Evolutionary conservation across 345 rosid genomes (phyloP).

Genomic region (Boechera divaricarpa): DNA sequence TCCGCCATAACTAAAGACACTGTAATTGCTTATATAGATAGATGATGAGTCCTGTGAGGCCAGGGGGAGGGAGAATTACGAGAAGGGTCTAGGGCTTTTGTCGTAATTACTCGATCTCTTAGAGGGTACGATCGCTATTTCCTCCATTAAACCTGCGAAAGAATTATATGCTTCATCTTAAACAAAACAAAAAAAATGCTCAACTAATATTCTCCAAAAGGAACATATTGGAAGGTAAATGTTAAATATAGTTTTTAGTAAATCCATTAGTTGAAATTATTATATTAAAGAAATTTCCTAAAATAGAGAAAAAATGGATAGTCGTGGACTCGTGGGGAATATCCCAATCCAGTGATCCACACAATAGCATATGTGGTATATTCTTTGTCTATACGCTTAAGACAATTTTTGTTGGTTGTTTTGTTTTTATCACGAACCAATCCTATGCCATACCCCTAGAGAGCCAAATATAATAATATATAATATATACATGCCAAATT

Average conservation of each 20-base stretch:
- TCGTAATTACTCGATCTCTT: neutral
- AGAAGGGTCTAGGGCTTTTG: conserved; percentile 32
- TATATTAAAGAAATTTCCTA: too few relatives aligned
- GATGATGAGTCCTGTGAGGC: conserved; percentile 19
- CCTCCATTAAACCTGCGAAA: neutral
- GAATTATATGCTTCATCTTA: neutral
- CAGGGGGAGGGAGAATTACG: conserved; percentile 38
- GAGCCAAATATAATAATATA: neutral
- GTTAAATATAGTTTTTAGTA: too few relatives aligned
- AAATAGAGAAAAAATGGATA: neutral
- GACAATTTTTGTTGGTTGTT: conserved; percentile 8
- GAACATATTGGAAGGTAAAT: too few relatives aligned
- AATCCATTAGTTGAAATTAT: too few relatives aligned
- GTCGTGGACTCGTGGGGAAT: conserved; percentile 15
- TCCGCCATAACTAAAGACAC: conserved; percentile 40
- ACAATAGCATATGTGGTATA: conserved; percentile 35
- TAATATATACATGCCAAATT: too few relatives aligned
- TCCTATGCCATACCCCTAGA: neutral
- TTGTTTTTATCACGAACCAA: conserved; percentile 2
- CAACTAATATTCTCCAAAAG: too few relatives aligned
- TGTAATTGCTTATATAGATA: conserved; percentile 41
- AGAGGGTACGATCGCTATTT: conserved; percentile 12
- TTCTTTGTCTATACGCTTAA: conserved; percentile 37
- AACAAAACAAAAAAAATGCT: neutral
- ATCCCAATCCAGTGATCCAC: too few relatives aligned